These are phyloP conservation scores for Abortiporus biennis DNA, from an alignment of 1,284 basidiomycete species.

Conservation along the genomic window DNA sequence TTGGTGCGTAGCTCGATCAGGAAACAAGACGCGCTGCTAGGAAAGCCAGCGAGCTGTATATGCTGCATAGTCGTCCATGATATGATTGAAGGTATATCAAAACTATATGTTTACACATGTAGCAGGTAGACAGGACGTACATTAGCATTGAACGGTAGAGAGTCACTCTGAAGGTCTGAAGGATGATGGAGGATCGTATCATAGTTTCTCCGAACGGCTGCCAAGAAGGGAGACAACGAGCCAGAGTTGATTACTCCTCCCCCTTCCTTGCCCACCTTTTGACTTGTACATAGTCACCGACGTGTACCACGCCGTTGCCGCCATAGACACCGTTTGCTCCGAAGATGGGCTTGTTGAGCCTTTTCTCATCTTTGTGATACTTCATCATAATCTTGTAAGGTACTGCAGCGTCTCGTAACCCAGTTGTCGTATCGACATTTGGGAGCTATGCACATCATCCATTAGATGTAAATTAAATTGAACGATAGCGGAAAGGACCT, in stretches of 20 bases:
- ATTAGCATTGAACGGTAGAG: too few species aligned
- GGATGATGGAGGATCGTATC: too few species aligned
- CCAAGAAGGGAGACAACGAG: background rate
- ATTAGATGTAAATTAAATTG: slow-evolving; percentile 3
- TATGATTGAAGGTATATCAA: too few species aligned
- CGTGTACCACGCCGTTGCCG: slow-evolving; percentile 41
- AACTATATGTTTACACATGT: too few species aligned
- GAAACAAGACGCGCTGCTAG: too few species aligned
- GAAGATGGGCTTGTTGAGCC: slow-evolving; percentile 49
- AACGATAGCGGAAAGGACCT: slow-evolving; percentile 20
- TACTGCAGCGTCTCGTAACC: slow-evolving; percentile 62
- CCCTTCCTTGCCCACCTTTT: slow-evolving; percentile 25
- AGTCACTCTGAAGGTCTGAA: too few species aligned
- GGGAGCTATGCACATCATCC: slow-evolving; percentile 47
- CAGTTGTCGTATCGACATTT: slow-evolving; percentile 61
- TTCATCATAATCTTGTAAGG: slow-evolving; percentile 70
- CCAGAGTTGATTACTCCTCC: background rate
- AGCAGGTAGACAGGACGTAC: too few species aligned
- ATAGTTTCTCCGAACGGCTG: too few species aligned
- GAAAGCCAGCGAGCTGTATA: too few species aligned
- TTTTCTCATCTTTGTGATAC: slow-evolving; percentile 48
- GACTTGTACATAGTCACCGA: slow-evolving; percentile 54
- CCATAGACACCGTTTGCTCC: slow-evolving; percentile 54
- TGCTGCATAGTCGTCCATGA: too few species aligned
- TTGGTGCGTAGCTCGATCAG: too few species aligned